These are phyloP conservation scores for Sechiopsis laciniata DNA, from an alignment of 306 rosid genomes.

Conservation along the genomic window DNA sequence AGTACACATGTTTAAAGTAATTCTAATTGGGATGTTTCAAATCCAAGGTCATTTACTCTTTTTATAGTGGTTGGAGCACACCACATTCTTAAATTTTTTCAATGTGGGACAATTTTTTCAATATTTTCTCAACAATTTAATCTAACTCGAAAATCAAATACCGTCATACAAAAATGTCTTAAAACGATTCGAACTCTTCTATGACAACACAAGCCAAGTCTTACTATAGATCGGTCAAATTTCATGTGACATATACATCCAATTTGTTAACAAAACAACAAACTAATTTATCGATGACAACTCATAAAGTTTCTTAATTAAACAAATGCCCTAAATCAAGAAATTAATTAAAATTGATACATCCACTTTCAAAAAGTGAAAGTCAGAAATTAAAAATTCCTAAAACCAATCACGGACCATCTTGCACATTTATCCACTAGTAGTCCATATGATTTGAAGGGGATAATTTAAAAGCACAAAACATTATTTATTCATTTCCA, in stretches of 20 bases:
- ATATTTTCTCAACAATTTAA: not conserved
- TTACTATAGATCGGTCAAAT: not conserved
- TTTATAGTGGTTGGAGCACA: no score
- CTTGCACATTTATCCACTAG: slow-evolving; percentile 4
- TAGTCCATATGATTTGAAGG: not conserved
- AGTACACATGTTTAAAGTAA: no score
- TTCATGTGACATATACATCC: slow-evolving; percentile 13
- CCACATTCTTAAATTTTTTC: no score
- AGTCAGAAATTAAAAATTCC: not conserved
- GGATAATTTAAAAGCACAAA: not conserved
- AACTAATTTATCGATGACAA: not conserved
- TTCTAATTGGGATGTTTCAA: no score
- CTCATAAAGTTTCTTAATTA: not conserved
- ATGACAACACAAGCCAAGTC: not conserved
- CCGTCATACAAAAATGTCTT: not conserved
- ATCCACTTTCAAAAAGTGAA: slow-evolving; percentile 2
- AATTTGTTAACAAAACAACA: not conserved
- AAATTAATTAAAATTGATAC: not conserved
- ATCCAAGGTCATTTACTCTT: no score
- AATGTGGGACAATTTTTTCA: no score
- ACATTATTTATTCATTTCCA: not conserved
- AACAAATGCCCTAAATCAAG: not conserved
- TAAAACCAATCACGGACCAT: not conserved
- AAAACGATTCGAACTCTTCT: no score
- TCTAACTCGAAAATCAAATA: not conserved